phyloP scores from a whole-genome alignment of 257 asterid species.

The Paraleonurus japonicus region DNA sequence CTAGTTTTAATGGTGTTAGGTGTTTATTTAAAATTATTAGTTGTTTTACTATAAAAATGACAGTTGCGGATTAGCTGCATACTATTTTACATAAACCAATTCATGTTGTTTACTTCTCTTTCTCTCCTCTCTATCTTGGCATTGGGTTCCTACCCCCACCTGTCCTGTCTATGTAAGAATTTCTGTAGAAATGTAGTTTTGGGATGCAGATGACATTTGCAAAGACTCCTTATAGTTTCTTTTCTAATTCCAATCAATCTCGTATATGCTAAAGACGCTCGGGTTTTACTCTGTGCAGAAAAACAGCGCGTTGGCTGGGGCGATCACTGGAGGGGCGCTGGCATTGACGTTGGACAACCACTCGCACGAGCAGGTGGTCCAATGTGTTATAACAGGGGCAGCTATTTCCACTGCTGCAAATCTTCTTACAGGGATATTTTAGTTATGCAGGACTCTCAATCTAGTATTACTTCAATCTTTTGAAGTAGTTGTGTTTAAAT shows the following conservation, averaged over 20 bases:
- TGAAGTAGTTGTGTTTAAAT: neutral
- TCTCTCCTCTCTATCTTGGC: too few relatives aligned
- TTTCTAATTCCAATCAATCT: neutral
- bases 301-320: conserved; percentile 78
- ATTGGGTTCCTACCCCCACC: neutral
- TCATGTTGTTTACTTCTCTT: too few relatives aligned
- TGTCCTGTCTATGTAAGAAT: neutral
- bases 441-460: conserved; percentile 4
- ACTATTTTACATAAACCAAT: too few relatives aligned
- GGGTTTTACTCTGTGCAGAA: conserved; percentile 43
- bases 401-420: conserved; percentile 85
- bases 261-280: neutral
- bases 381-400: conserved; percentile 76
- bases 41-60: too few relatives aligned
- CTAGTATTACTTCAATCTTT: neutral
- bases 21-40: too few relatives aligned
- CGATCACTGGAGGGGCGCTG: conserved; percentile 73
- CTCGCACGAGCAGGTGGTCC: conserved; percentile 75
- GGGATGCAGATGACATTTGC: neutral
- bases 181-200: neutral
- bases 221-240: neutral
- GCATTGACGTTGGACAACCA: conserved; percentile 53
- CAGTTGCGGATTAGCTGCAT: too few relatives aligned
- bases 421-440: conserved; percentile 76
- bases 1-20: too few relatives aligned